Evolutionary conservation across 306 rosid species (phyloP).

Genomic region (Gillenia trifoliata): DNA sequence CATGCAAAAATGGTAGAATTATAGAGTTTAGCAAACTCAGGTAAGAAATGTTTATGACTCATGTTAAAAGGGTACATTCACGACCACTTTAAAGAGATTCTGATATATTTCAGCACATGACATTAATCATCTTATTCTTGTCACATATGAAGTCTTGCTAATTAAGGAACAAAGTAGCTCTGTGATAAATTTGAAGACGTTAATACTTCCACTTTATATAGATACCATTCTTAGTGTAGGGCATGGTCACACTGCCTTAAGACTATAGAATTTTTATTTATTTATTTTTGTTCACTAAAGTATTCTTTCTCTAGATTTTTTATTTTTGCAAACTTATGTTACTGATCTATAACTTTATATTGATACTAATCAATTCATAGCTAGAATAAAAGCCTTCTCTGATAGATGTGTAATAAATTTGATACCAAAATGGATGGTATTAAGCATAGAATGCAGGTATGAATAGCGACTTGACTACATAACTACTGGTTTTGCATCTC

Average conservation of each 20-base stretch:
- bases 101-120: background rate
- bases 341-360: background rate
- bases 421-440: slow-evolving; percentile 8
- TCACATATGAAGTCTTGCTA: background rate
- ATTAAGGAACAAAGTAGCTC: background rate
- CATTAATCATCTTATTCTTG: background rate
- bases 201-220: background rate
- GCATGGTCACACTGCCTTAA: background rate
- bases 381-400: background rate
- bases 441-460: slow-evolving; percentile 9
- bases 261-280: background rate
- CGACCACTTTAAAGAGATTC: background rate
- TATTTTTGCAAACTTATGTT: background rate
- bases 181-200: background rate
- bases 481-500: background rate
- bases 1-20: background rate
- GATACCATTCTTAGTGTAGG: background rate
- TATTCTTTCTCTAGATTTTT: background rate
- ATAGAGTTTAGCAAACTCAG: background rate
- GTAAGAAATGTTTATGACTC: background rate
- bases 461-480: slow-evolving; percentile 19
- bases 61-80: background rate
- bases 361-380: background rate
- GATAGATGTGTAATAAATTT: slow-evolving; percentile 11
- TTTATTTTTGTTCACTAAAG: too few species aligned